Percentiles rank a stretch among this genome's conserved stretches.
phyloP scores from a whole-genome alignment of 192 early-diverging fungal species.

The Gamsiella multidivaricata region DNA sequence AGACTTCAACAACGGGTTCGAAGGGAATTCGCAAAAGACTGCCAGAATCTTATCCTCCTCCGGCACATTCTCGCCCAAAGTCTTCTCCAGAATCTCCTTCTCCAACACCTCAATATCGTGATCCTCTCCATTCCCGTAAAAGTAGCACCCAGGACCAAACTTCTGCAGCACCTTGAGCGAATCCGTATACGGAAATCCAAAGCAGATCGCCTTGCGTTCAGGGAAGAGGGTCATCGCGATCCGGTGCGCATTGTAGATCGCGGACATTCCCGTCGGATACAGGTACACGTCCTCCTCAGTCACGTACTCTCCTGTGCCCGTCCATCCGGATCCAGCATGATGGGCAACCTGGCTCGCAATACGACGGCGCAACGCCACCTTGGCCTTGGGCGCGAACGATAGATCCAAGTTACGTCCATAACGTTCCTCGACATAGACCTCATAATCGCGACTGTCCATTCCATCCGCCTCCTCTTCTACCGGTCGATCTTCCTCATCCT shows the following conservation, averaged over 20 bases:
- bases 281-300: conserved; percentile 87
- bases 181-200: conserved; percentile 96
- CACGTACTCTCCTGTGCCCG: conserved; percentile 67
- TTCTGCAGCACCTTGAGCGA: conserved; percentile 97
- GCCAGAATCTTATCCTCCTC: conserved; percentile 70
- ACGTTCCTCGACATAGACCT: conserved; percentile 89
- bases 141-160: conserved; percentile 90
- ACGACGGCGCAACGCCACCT: conserved; percentile 76
- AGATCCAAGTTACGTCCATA: conserved; percentile 91
- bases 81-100: conserved; percentile 61
- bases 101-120: conserved; percentile 81
- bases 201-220: conserved; percentile 83
- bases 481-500: conserved; percentile 31
- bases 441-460: conserved; percentile 60
- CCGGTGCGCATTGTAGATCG: conserved; percentile 90
- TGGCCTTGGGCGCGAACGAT: conserved; percentile 76
- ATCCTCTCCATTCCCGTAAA: conserved; percentile 87
- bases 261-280: conserved; percentile 92
- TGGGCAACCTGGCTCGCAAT: conserved; percentile 73
- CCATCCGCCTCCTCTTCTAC: conserved; percentile 45
- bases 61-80: conserved; percentile 57
- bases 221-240: conserved; percentile 62
- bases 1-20: conserved; percentile 91
- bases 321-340: conserved; percentile 40
- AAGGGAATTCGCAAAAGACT: conserved; percentile 94